Evolutionary conservation across 345 rosid genomes (phyloP).

Genomic region (Camelina neglecta): DNA sequence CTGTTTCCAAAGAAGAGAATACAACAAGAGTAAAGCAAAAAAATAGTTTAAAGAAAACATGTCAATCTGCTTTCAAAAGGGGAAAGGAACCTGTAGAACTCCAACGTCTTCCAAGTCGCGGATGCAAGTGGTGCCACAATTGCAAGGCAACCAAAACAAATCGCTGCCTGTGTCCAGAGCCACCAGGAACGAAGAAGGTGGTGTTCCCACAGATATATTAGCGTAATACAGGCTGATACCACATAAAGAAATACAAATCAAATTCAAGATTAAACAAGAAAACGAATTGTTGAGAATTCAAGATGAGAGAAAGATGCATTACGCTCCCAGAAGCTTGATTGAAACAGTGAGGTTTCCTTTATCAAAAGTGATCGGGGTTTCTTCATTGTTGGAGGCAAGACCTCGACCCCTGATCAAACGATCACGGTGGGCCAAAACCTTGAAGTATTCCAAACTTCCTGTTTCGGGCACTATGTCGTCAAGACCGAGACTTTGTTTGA

Average conservation of each 20-base stretch:
- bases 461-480: conserved; percentile 26
- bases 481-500: conserved; percentile 27
- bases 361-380: conserved; percentile 58
- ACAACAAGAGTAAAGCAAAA: neutral
- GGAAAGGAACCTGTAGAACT: conserved; percentile 42
- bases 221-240: conserved; percentile 78
- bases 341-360: conserved; percentile 64
- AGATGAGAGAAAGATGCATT: conserved; percentile 23
- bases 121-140: conserved; percentile 64
- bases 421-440: conserved; percentile 71
- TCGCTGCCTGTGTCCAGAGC: conserved; percentile 89
- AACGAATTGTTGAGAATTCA: neutral
- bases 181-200: conserved; percentile 67
- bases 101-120: conserved; percentile 43
- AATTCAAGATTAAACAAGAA: conserved; percentile 10
- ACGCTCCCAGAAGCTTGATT: conserved; percentile 45
- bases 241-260: conserved; percentile 7
- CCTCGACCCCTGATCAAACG: conserved; percentile 66
- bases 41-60: neutral
- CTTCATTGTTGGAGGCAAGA: conserved; percentile 50
- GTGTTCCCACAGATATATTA: conserved; percentile 80
- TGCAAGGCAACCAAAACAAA: conserved; percentile 93
- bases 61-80: neutral
- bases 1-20: conserved; percentile 44
- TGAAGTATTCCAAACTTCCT: conserved; percentile 37